Conservation (phyloP, 2,329 filamentous ascomycete species). For the Penicillium sp. region DNA sequence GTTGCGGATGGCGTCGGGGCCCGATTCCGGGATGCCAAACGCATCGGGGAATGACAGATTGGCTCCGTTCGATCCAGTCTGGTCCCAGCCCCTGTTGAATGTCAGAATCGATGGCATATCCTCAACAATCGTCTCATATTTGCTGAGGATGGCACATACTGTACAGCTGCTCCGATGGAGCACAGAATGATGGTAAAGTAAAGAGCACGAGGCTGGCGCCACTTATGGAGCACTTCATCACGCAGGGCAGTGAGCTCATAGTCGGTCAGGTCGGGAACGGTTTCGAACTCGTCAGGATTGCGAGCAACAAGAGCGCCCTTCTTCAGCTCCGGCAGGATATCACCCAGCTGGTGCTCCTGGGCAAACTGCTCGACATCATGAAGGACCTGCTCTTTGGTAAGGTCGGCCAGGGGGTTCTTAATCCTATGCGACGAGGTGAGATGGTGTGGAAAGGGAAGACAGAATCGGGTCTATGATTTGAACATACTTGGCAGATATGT, state of each 20-base stretch:
- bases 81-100: slow-evolving; percentile 47
- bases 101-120: no score
- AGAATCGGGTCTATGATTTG: neutral
- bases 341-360: slow-evolving; percentile 39
- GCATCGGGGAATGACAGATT: slow-evolving; percentile 50
- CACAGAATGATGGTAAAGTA: slow-evolving; percentile 9
- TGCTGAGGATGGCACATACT: slow-evolving; percentile 27
- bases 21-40: slow-evolving; percentile 42
- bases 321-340: slow-evolving; percentile 43
- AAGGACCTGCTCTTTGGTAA: slow-evolving; percentile 39
- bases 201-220: slow-evolving; percentile 6
- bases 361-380: slow-evolving; percentile 46
- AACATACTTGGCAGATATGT: slow-evolving; percentile 26
- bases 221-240: slow-evolving; percentile 40
- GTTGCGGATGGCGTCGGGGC: slow-evolving; percentile 32
- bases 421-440: no score
- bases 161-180: slow-evolving; percentile 9
- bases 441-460: no score
- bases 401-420: slow-evolving; percentile 47
- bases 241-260: slow-evolving; percentile 28
- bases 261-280: slow-evolving; percentile 44
- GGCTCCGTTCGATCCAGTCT: slow-evolving; percentile 54
- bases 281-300: slow-evolving; percentile 47
- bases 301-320: slow-evolving; percentile 52
- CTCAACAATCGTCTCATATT: neutral